Conservation (phyloP, 2,329 filamentous ascomycete species). For the Trichoderma koningii region DNA sequence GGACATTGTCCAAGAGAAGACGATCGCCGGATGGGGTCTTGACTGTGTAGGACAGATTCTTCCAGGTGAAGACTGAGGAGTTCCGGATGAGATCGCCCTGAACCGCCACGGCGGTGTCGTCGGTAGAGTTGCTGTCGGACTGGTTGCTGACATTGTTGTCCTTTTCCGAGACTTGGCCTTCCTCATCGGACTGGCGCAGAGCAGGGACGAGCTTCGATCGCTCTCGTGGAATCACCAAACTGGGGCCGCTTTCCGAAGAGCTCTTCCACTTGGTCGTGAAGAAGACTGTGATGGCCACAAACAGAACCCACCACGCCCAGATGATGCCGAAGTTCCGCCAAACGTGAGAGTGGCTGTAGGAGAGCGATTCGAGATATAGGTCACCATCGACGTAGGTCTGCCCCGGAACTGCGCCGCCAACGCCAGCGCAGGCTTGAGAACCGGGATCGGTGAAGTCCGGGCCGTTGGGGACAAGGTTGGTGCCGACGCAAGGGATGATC, state of each 20-base stretch:
- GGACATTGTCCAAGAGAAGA: constrained; percentile 73
- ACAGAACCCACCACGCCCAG: constrained; percentile 65
- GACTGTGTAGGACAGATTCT: constrained; percentile 70
- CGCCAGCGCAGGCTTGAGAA: constrained; percentile 58
- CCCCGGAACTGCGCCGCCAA: constrained; percentile 56
- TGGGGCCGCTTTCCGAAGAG: constrained; percentile 53
- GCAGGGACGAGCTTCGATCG: constrained; percentile 45
- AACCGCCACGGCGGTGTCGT: constrained; percentile 31
- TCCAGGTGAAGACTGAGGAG: constrained; percentile 73
- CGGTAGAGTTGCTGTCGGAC: constrained; percentile 15
- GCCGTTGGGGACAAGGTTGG: constrained; percentile 55
- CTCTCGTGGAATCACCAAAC: constrained; percentile 64
- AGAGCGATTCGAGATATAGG: constrained; percentile 58
- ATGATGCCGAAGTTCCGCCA: constrained; percentile 65
- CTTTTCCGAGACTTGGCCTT: constrained; percentile 44
- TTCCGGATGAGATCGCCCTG: constrained; percentile 56
- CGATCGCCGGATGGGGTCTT: constrained; percentile 63
- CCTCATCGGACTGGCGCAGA: constrained; percentile 49
- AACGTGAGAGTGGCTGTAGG: constrained; percentile 53
- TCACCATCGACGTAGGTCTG: constrained; percentile 56
- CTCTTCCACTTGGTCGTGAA: constrained; percentile 60
- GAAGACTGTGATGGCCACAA: constrained; percentile 59
- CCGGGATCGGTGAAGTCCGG: constrained; percentile 47
- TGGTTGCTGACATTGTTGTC: constrained; percentile 3
- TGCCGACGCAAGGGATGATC: constrained; percentile 49